These are phyloP conservation scores for Fulvia fulva DNA, from an alignment of 2,329 filamentous ascomycete genomes.

Conservation along the genomic window DNA sequence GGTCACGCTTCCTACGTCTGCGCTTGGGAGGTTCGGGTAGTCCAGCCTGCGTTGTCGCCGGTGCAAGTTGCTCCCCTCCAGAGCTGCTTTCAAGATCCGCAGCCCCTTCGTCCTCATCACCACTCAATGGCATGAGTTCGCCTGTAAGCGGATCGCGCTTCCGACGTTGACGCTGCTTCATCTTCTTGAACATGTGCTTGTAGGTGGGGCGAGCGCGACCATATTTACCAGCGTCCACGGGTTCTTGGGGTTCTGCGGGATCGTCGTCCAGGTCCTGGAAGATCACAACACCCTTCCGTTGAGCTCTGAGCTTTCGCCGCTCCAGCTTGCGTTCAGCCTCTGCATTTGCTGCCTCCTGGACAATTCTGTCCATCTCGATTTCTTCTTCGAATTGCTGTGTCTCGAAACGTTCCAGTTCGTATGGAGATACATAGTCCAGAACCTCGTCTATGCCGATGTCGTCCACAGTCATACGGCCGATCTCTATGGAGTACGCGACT, in stretches of 20 bases:
- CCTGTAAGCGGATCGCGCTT: slow-evolving; percentile 30
- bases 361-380: slow-evolving; percentile 19
- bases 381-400: slow-evolving; percentile 30
- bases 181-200: slow-evolving; percentile 25
- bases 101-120: slow-evolving; percentile 16
- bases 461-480: slow-evolving; percentile 25
- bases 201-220: slow-evolving; percentile 33
- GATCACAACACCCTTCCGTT: slow-evolving; percentile 19
- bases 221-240: slow-evolving; percentile 16
- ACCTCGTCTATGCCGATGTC: slow-evolving; percentile 30
- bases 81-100: slow-evolving; percentile 7
- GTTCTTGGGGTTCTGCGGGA: slow-evolving; percentile 5
- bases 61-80: slow-evolving; percentile 7
- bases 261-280: slow-evolving; percentile 13
- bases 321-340: slow-evolving; percentile 18
- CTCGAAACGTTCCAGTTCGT: slow-evolving; percentile 34
- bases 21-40: slow-evolving; percentile 16
- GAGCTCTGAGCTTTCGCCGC: slow-evolving; percentile 15
- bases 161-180: slow-evolving; percentile 19
- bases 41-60: background rate
- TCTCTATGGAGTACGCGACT: slow-evolving; percentile 27
- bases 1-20: slow-evolving; percentile 30
- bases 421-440: slow-evolving; percentile 33
- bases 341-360: slow-evolving; percentile 19
- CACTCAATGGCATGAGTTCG: slow-evolving; percentile 29